phyloP scores from a whole-genome alignment of 805 yeast species.

The Starmerella floricola region DNA sequence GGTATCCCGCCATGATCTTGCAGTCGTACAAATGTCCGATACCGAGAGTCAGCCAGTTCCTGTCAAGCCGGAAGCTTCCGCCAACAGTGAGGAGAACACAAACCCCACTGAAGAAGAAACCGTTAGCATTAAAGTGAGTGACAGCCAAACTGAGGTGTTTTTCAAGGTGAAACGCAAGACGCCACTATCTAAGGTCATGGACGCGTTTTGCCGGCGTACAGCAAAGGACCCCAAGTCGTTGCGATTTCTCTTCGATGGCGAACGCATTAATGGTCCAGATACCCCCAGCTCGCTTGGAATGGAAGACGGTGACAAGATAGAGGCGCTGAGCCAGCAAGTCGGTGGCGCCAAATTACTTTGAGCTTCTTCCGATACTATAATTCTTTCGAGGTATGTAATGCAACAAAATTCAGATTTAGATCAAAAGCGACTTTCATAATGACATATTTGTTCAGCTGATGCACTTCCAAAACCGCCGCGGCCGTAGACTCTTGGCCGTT shows the following conservation, averaged over 20 bases:
- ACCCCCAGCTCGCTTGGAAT: conserved; percentile 83
- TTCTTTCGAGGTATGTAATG: too few relatives aligned
- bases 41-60: conserved; percentile 2
- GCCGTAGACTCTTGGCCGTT: too few relatives aligned
- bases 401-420: too few relatives aligned
- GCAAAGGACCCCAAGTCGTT: conserved; percentile 74
- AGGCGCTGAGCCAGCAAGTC: conserved; percentile 90
- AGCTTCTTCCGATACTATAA: too few relatives aligned
- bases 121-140: conserved; percentile 86
- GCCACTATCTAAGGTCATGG: conserved; percentile 88
- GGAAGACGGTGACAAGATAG: conserved; percentile 93
- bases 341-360: conserved; percentile 20
- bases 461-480: too few relatives aligned
- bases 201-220: conserved; percentile 95
- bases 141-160: conserved; percentile 84
- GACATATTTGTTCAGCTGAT: too few relatives aligned
- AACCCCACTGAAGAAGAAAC: conserved; percentile 40
- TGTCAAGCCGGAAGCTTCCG: conserved; percentile 12
- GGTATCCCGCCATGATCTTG: too few relatives aligned
- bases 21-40: not conserved
- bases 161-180: conserved; percentile 91
- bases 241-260: conserved; percentile 88
- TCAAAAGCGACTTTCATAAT: too few relatives aligned
- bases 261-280: conserved; percentile 72
- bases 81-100: not conserved